Evolutionary conservation across 2,329 filamentous ascomycete genomes (phyloP).

Genomic region (Aspergillus neoniger): DNA sequence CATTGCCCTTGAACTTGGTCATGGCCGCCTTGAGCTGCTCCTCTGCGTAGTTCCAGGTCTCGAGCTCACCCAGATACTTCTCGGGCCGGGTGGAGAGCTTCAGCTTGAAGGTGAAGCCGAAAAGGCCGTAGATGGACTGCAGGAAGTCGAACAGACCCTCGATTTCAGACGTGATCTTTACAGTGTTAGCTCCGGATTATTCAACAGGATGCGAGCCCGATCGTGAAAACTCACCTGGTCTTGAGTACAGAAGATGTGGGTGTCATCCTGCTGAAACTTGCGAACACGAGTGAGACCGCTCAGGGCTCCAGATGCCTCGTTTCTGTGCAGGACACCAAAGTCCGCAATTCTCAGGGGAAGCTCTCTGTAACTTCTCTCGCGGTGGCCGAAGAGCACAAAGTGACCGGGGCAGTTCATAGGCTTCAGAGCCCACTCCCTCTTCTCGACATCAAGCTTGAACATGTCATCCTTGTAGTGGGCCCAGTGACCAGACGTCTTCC

Average conservation of each 20-base stretch:
- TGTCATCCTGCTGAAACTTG: slow-evolving; percentile 94
- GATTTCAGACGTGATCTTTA: slow-evolving; percentile 69
- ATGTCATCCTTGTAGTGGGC: slow-evolving; percentile 93
- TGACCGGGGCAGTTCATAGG: slow-evolving; percentile 99
- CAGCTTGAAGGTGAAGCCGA: slow-evolving; percentile 89
- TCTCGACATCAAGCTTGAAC: slow-evolving; percentile 81
- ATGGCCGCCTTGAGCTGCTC: slow-evolving; percentile 75
- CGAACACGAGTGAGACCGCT: slow-evolving; percentile 89
- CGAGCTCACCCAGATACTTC: slow-evolving; percentile 81
- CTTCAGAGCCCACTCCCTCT: slow-evolving; percentile 82
- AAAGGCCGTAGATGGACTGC: slow-evolving; percentile 73
- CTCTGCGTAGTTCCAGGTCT: slow-evolving; percentile 89
- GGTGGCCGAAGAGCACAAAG: slow-evolving; percentile 81
- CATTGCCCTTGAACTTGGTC: slow-evolving; percentile 70
- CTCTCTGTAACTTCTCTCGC: slow-evolving; percentile 83
- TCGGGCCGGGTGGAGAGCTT: slow-evolving; percentile 91
- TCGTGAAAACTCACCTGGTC: slow-evolving; percentile 59
- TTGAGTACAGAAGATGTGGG: slow-evolving; percentile 90
- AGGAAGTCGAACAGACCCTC: slow-evolving; percentile 86
- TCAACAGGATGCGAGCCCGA: background rate
- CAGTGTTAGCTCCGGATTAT: slow-evolving; percentile 11
- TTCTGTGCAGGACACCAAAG: slow-evolving; percentile 92
- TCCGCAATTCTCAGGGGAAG: slow-evolving; percentile 91
- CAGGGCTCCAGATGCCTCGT: slow-evolving; percentile 90
- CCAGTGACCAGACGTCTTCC: slow-evolving; percentile 97